These are phyloP conservation scores for Pontederia paniculata DNA, from an alignment of 176 grass and related monocot species.

Conservation along the genomic window DNA sequence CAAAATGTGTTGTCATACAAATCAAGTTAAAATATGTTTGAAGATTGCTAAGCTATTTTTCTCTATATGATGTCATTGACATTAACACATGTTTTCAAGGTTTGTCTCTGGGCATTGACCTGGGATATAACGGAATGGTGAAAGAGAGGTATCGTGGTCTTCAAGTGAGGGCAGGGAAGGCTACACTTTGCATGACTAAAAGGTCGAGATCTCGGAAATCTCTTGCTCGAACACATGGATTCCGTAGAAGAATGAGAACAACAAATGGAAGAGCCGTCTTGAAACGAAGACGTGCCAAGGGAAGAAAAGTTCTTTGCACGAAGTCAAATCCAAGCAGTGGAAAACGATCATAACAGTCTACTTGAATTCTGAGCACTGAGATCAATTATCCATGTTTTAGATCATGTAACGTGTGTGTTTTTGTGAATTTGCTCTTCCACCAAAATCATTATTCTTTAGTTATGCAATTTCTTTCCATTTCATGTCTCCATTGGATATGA, in stretches of 20 bases:
- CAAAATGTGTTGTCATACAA: too few relatives aligned
- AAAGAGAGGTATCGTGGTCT: conserved; percentile 37
- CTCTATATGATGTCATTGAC: too few relatives aligned
- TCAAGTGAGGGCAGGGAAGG: conserved; percentile 75
- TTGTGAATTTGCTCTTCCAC: too few relatives aligned
- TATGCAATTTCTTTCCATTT: too few relatives aligned
- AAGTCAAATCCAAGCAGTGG: conserved; percentile 55
- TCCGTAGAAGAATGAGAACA: conserved; percentile 56
- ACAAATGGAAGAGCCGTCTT: conserved; percentile 53
- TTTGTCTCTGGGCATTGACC: conserved; percentile 49
- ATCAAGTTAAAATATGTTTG: too few relatives aligned
- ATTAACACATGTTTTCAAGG: conserved; percentile 16
- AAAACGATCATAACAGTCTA: background rate
- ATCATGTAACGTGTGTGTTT: too few relatives aligned
- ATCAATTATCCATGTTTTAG: too few relatives aligned
- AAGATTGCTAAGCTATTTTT: too few relatives aligned
- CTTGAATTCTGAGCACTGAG: too few relatives aligned
- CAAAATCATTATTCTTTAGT: too few relatives aligned
- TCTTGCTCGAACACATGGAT: conserved; percentile 73
- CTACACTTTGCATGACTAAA: conserved; percentile 70
- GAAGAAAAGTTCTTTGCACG: conserved; percentile 87
- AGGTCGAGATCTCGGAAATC: conserved; percentile 84
- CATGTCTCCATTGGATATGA: too few relatives aligned
- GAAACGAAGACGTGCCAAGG: conserved; percentile 66
- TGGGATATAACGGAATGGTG: conserved; percentile 42